phyloP scores from a whole-genome alignment of 1,139 yeast genomes.

The Saccharomyces hybrid region DNA sequence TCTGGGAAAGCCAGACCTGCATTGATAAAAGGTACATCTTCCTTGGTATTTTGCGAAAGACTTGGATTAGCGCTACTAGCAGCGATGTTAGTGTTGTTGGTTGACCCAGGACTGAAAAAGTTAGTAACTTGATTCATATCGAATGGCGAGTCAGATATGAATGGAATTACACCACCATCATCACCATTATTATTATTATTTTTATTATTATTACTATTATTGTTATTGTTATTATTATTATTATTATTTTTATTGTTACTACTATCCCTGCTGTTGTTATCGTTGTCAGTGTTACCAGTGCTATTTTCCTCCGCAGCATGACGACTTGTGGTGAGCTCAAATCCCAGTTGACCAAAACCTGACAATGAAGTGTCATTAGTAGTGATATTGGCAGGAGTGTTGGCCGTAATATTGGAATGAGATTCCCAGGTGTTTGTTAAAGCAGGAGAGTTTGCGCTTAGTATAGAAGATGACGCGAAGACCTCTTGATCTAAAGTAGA shows the following conservation, averaged over 20 bases:
- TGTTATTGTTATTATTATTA: neutral
- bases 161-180: conserved; percentile 1
- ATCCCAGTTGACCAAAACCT: conserved; percentile 12
- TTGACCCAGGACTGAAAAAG: conserved; percentile 1
- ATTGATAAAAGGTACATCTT: conserved; percentile 18
- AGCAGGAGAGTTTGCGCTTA: neutral
- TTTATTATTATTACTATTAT: too few species aligned
- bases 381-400: conserved; percentile 6
- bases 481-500: conserved; percentile 3
- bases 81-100: neutral
- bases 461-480: neutral
- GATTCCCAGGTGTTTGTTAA: conserved; percentile 11
- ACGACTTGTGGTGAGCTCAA: conserved; percentile 1
- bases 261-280: conserved; percentile 5
- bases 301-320: neutral
- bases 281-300: conserved; percentile 2
- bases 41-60: neutral
- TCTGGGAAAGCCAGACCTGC: conserved; percentile 22
- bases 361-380: conserved; percentile 4
- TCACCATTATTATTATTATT: conserved; percentile 4
- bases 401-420: conserved; percentile 4
- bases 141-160: conserved; percentile 2
- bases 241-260: neutral
- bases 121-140: conserved; percentile 2
- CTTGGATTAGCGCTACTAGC: neutral